Evolutionary conservation across 2,329 filamentous ascomycete species (phyloP).

Genomic region (Fusarium armeniacum): DNA sequence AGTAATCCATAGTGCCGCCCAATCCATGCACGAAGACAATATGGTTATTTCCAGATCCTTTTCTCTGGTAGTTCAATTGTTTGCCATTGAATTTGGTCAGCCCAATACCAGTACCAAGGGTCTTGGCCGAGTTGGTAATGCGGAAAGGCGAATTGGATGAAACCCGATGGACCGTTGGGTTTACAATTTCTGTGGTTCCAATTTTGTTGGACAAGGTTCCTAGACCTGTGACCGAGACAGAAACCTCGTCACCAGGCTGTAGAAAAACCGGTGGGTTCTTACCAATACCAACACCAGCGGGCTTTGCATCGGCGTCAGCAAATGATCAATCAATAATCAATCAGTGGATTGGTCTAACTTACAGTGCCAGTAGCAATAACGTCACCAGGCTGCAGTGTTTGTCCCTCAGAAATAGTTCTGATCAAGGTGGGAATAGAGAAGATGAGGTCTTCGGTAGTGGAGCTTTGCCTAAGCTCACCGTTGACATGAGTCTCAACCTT

Average conservation of each 20-base stretch:
- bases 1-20: constrained; percentile 62
- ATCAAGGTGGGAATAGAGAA: constrained; percentile 60
- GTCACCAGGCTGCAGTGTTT: constrained; percentile 62
- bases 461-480: constrained; percentile 61
- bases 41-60: constrained; percentile 1
- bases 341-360: constrained; percentile 2
- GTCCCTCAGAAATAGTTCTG: constrained; percentile 57
- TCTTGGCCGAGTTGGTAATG: constrained; percentile 4
- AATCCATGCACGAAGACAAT: constrained; percentile 70
- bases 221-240: constrained; percentile 3
- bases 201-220: constrained; percentile 8
- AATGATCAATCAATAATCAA: neutral
- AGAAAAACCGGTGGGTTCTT: constrained; percentile 8
- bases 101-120: neutral
- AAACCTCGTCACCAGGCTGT: constrained; percentile 1
- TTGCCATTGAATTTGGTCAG: neutral
- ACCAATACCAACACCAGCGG: constrained; percentile 15
- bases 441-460: constrained; percentile 61
- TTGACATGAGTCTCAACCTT: constrained; percentile 61
- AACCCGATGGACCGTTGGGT: neutral
- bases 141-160: neutral
- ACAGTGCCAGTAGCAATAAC: constrained; percentile 61
- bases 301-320: neutral
- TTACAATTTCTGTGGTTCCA: neutral
- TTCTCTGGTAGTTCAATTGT: neutral